phyloP scores from a whole-genome alignment of 139 green algal species.

The Chlamydomonas applanata region DNA sequence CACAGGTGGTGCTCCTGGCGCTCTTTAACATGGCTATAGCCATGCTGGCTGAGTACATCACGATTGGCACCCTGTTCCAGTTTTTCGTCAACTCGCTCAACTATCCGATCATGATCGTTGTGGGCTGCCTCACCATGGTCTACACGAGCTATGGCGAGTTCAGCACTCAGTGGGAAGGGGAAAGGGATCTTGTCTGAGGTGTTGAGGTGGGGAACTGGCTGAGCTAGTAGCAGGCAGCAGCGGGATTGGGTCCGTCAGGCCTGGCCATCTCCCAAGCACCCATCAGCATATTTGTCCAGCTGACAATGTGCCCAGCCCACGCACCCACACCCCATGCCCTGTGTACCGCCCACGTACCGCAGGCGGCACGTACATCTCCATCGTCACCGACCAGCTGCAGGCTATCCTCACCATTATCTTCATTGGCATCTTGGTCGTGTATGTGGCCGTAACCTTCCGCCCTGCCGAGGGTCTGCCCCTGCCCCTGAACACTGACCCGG shows the following conservation, averaged over 20 bases:
- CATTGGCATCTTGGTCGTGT: conserved; percentile 62
- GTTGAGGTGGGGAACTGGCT: too few species aligned
- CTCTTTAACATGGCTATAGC: conserved; percentile 58
- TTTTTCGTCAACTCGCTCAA: conserved; percentile 50
- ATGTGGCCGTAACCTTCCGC: conserved; percentile 61
- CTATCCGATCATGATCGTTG: conserved; percentile 67
- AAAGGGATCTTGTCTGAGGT: too few species aligned
- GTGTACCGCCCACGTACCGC: too few species aligned
- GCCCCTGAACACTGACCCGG: background rate
- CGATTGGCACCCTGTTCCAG: conserved; percentile 70
- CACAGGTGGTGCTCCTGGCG: conserved; percentile 41
- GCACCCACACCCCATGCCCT: too few species aligned
- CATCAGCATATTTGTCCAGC: background rate
- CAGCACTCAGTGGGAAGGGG: conserved; percentile 24
- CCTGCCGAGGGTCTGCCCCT: too few species aligned
- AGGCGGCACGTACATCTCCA: conserved; percentile 62
- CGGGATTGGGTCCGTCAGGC: background rate
- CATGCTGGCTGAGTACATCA: conserved; percentile 24
- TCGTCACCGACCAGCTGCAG: conserved; percentile 79
- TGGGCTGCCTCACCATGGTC: conserved; percentile 54
- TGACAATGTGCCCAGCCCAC: too few species aligned
- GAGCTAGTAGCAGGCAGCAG: too few species aligned
- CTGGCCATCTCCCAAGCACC: background rate
- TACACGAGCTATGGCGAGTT: conserved; percentile 65
- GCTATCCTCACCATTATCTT: conserved; percentile 51